phyloP scores from a whole-genome alignment of 108 stramenopile species.

The Epithemia pelagica region DNA sequence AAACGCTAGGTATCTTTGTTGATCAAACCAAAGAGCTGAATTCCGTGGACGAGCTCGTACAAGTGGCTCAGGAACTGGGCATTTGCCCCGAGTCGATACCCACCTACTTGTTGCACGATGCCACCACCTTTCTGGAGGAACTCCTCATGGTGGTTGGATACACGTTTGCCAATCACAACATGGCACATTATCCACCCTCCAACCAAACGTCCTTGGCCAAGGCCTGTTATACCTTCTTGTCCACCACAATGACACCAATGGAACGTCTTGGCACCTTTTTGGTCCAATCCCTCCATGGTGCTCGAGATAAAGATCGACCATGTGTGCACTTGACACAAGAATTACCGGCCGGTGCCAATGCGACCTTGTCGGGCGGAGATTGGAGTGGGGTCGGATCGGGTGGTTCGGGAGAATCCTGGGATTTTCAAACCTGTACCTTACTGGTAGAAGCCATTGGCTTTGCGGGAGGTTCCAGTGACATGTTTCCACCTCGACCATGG shows the following conservation, averaged over 20 bases:
- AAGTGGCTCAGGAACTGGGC: constrained; percentile 12
- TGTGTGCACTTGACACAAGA: constrained; percentile 62
- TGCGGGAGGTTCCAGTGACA: constrained; percentile 22
- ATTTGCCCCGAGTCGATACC: constrained; percentile 46
- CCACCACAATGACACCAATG: background rate
- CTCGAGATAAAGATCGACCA: background rate
- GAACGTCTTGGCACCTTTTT: background rate
- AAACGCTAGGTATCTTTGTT: background rate
- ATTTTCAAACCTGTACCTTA: constrained; percentile 56
- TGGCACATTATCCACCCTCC: constrained; percentile 78
- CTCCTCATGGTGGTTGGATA: constrained; percentile 78
- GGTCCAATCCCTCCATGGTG: background rate
- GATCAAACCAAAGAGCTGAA: background rate
- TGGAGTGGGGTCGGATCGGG: constrained; percentile 84
- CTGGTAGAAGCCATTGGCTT: constrained; percentile 66
- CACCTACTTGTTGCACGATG: constrained; percentile 26
- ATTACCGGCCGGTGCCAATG: constrained; percentile 57
- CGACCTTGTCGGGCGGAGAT: constrained; percentile 64
- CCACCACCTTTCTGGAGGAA: constrained; percentile 43
- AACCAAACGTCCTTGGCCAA: constrained; percentile 37
- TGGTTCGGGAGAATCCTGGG: constrained; percentile 65
- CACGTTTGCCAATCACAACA: constrained; percentile 81
- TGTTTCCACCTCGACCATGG: constrained; percentile 70
- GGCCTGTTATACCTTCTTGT: constrained; percentile 28
- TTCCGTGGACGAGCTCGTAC: background rate